Evolutionary conservation across 2,329 filamentous ascomycete genomes (phyloP).

Genomic region (Fusarium haematococcum): DNA sequence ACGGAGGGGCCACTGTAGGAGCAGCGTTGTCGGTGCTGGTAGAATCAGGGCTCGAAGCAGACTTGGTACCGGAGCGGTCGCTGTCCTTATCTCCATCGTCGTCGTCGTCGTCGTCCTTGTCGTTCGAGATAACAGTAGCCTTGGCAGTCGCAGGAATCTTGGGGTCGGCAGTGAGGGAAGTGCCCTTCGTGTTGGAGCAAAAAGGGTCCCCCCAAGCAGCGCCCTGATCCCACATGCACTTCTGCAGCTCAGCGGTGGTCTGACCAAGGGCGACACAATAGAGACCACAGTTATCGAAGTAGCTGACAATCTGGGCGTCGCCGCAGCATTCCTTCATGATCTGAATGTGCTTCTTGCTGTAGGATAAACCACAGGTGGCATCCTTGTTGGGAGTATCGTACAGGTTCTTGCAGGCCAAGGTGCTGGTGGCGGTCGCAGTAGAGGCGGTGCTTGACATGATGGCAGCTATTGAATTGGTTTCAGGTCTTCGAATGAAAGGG

Average conservation of each 20-base stretch:
- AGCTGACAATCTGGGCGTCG: conserved; percentile 55
- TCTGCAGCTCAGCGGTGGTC: conserved; percentile 41
- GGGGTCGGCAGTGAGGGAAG: conserved; percentile 53
- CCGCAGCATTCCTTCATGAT: conserved; percentile 59
- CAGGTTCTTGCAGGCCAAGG: conserved; percentile 31
- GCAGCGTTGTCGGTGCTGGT: conserved; percentile 18
- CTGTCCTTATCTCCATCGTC: conserved; percentile 5
- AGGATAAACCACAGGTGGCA: conserved; percentile 56
- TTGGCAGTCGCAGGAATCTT: conserved; percentile 42
- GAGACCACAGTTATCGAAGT: conserved; percentile 59
- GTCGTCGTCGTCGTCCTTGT: conserved; percentile 2
- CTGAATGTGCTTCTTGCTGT: conserved; percentile 54
- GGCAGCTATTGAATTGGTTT: background rate
- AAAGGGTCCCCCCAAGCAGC: conserved; percentile 54
- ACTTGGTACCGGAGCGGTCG: background rate
- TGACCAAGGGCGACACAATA: conserved; percentile 56
- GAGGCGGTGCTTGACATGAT: conserved; percentile 7
- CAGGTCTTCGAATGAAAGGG: background rate
- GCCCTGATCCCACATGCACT: conserved; percentile 55
- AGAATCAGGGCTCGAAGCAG: background rate
- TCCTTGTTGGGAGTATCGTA: conserved; percentile 58
- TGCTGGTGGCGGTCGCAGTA: background rate
- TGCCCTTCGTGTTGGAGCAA: conserved; percentile 56
- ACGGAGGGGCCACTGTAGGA: background rate
- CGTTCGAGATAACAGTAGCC: conserved; percentile 44